phyloP scores from a whole-genome alignment of 768 basidiomycete genomes.

The Astraeus odoratus region DNA sequence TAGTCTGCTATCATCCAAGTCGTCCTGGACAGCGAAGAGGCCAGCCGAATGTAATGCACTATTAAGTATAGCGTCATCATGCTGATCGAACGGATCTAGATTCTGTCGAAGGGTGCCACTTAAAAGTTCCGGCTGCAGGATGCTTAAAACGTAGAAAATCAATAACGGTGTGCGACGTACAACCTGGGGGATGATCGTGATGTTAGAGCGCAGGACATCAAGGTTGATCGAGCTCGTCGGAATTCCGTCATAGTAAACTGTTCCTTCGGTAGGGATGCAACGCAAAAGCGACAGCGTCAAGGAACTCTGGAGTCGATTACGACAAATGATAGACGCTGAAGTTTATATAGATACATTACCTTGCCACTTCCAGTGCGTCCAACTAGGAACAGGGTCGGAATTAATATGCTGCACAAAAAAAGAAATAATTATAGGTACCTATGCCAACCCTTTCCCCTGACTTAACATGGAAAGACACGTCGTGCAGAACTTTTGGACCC shows the following conservation, averaged over 20 bases:
- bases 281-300: conserved; percentile 48
- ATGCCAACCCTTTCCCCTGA: conserved; percentile 55
- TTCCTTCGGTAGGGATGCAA: conserved; percentile 47
- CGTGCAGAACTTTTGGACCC: conserved; percentile 50
- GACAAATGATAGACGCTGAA: conserved; percentile 1
- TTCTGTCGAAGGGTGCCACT: conserved; percentile 52
- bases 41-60: conserved; percentile 44
- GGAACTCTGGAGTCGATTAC: conserved; percentile 31
- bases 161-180: conserved; percentile 24
- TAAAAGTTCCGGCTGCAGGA: conserved; percentile 39
- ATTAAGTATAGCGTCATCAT: conserved; percentile 47
- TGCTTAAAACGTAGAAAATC: background rate
- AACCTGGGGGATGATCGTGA: conserved; percentile 56
- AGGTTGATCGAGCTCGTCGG: conserved; percentile 43
- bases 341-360: conserved; percentile 15
- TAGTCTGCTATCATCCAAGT: conserved; percentile 30
- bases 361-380: conserved; percentile 57
- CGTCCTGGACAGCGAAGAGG: conserved; percentile 34
- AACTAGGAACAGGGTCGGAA: conserved; percentile 27
- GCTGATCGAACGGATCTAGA: conserved; percentile 52
- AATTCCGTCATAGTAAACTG: conserved; percentile 45
- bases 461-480: conserved; percentile 43
- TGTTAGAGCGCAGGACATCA: conserved; percentile 42
- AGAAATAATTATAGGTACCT: conserved; percentile 25
- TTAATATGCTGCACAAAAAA: background rate